A percentile compares a stretch with the other conserved stretches of the same genome.
These are phyloP conservation scores for Boechera stricta DNA, from an alignment of 345 rosid genomes.

Conservation along the genomic window DNA sequence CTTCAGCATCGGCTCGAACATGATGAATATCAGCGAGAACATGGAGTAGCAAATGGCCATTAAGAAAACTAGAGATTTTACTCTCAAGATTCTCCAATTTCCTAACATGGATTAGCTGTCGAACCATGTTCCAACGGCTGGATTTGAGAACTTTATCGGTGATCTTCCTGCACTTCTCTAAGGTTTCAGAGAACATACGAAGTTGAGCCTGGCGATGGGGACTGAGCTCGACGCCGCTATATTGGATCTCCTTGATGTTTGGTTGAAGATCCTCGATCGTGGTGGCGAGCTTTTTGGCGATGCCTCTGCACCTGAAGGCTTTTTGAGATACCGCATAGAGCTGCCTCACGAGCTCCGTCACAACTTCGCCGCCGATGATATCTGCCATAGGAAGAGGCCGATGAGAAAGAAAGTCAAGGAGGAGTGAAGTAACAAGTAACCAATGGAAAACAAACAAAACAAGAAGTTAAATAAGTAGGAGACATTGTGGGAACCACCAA, in stretches of 20 bases:
- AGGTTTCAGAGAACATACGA: conserved; percentile 55
- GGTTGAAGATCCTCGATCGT: conserved; percentile 50
- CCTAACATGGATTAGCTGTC: conserved; percentile 54
- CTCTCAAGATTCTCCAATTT: conserved; percentile 63
- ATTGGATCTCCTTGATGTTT: conserved; percentile 52
- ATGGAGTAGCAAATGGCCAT: too few species aligned
- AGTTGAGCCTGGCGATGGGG: conserved; percentile 62
- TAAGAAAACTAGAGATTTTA: conserved; percentile 30
- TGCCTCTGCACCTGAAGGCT: conserved; percentile 55
- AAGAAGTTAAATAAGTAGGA: too few species aligned
- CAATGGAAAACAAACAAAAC: too few species aligned
- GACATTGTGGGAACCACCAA: too few species aligned
- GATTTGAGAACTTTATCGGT: conserved; percentile 53
- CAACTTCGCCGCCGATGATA: conserved; percentile 65
- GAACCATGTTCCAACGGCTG: conserved; percentile 78
- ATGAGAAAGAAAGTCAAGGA: too few species aligned
- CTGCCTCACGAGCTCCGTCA: conserved; percentile 61
- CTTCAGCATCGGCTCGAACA: too few species aligned
- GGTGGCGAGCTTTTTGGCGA: conserved; percentile 49
- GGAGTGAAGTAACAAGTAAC: too few species aligned
- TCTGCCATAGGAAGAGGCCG: conserved; percentile 33
- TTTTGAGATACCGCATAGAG: conserved; percentile 50
- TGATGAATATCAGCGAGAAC: conserved; percentile 68
- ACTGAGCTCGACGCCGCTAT: conserved; percentile 72
- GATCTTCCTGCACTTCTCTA: conserved; percentile 61